These are phyloP conservation scores for Ramaria sp. DNA, from an alignment of 768 basidiomycete species.

Conservation along the genomic window DNA sequence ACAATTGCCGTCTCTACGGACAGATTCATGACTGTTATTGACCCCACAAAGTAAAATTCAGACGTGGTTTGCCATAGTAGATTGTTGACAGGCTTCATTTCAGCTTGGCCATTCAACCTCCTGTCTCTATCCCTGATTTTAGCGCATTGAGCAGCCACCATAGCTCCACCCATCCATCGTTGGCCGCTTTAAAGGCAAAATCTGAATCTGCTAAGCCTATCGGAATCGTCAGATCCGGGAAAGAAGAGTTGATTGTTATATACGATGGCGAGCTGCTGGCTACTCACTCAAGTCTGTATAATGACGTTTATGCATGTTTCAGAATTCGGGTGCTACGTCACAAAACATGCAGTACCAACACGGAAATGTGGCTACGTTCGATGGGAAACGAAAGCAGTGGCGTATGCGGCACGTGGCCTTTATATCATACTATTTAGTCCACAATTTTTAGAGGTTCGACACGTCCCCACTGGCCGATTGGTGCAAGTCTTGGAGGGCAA, in stretches of 20 bases:
- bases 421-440: slow-evolving; percentile 65
- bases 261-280: slow-evolving; percentile 50
- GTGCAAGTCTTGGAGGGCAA: slow-evolving; percentile 74
- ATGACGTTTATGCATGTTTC: background rate
- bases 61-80: background rate
- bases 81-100: background rate
- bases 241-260: slow-evolving; percentile 53
- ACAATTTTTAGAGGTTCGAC: slow-evolving; percentile 67
- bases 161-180: slow-evolving; percentile 26
- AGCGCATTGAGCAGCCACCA: slow-evolving; percentile 51
- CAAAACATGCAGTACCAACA: slow-evolving; percentile 53
- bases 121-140: slow-evolving; percentile 4
- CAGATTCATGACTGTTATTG: slow-evolving; percentile 52
- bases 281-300: background rate
- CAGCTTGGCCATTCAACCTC: slow-evolving; percentile 29
- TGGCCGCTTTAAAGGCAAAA: slow-evolving; percentile 44
- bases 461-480: slow-evolving; percentile 49
- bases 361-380: slow-evolving; percentile 55
- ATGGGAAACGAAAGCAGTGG: slow-evolving; percentile 64
- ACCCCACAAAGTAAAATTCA: slow-evolving; percentile 51
- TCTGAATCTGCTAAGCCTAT: slow-evolving; percentile 51
- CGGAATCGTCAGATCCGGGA: slow-evolving; percentile 48
- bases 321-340: slow-evolving; percentile 73
- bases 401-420: slow-evolving; percentile 49
- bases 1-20: slow-evolving; percentile 56